A percentile compares a stretch with the other conserved stretches of the same genome.
Conservation (phyloP, 768 basidiomycete genomes). For the Russula compacta region DNA sequence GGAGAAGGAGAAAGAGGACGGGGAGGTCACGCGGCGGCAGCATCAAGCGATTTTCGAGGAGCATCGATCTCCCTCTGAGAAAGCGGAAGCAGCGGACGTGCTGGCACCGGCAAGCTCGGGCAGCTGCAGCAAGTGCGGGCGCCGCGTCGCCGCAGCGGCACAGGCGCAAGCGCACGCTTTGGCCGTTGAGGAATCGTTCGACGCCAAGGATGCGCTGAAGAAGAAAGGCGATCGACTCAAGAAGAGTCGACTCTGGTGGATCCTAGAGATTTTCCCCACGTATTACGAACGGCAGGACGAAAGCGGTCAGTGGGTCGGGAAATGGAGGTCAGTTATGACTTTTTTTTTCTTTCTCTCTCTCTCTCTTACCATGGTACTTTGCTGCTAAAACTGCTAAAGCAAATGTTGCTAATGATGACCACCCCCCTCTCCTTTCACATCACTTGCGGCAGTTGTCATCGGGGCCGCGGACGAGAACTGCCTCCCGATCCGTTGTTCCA, state of each 20-base stretch:
- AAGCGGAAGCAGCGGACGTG: too few species aligned
- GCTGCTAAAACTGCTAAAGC: too few species aligned
- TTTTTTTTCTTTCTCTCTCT: too few species aligned
- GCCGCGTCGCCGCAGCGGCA: not conserved
- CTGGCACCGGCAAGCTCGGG: too few species aligned
- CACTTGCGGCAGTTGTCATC: constrained; percentile 34
- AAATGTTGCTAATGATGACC: too few species aligned
- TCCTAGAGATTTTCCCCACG: constrained; percentile 57
- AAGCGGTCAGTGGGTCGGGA: constrained; percentile 44
- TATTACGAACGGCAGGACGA: constrained; percentile 47
- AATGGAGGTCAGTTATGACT: constrained; percentile 39
- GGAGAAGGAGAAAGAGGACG: not conserved
- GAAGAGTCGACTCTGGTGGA: constrained; percentile 46
- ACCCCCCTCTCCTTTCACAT: too few species aligned
- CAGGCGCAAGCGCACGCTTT: not conserved
- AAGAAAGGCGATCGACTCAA: constrained; percentile 47
- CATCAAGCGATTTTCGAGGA: not conserved
- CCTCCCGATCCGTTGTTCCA: constrained; percentile 49
- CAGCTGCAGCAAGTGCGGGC: too few species aligned
- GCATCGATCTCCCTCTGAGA: too few species aligned
- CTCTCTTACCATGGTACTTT: too few species aligned
- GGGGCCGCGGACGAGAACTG: constrained; percentile 52
- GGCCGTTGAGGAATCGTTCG: not conserved
- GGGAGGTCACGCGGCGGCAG: too few species aligned
- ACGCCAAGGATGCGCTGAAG: constrained; percentile 30